Percentiles rank a stretch among this genome's conserved stretches.
Evolutionary conservation across 2,329 filamentous ascomycete species (phyloP).

Genomic region (Aspergillus aculeatus): DNA sequence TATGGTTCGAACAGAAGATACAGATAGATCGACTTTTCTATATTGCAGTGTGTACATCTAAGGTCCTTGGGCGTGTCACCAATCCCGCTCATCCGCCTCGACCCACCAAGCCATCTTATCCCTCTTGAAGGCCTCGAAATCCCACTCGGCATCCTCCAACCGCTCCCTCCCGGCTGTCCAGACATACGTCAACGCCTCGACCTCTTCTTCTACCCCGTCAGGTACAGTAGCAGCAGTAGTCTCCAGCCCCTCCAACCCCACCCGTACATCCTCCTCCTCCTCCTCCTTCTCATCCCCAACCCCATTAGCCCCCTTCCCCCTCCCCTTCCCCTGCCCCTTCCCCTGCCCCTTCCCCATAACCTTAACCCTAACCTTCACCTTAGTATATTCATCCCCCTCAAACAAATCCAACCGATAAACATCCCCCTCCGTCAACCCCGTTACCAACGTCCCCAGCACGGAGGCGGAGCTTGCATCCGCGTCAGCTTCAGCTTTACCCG

Average conservation of each 20-base stretch:
- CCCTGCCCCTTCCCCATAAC: constrained; percentile 32
- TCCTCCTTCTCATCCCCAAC: constrained; percentile 25
- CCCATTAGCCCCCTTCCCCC: background rate
- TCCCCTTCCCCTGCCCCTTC: constrained; percentile 9
- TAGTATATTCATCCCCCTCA: constrained; percentile 73
- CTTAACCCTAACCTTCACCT: constrained; percentile 49
- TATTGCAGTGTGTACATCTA: background rate
- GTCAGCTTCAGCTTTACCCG: too few relatives aligned
- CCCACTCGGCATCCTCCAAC: constrained; percentile 78
- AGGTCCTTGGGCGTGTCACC: constrained; percentile 18
- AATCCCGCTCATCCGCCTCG: constrained; percentile 47
- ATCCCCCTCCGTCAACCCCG: constrained; percentile 75
- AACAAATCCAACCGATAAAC: constrained; percentile 75
- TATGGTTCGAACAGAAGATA: too few relatives aligned
- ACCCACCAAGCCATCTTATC: constrained; percentile 69
- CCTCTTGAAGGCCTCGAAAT: constrained; percentile 76
- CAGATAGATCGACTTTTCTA: too few relatives aligned
- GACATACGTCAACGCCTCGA: constrained; percentile 64
- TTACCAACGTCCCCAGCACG: constrained; percentile 74
- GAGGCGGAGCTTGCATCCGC: constrained; percentile 31
- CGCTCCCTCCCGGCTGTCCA: constrained; percentile 49
- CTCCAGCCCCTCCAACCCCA: constrained; percentile 47
- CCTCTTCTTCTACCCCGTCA: constrained; percentile 25
- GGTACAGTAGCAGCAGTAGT: constrained; percentile 23
- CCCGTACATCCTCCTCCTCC: constrained; percentile 47